phyloP scores from a whole-genome alignment of 148 eudicot species.

The Cornus controversa region DNA sequence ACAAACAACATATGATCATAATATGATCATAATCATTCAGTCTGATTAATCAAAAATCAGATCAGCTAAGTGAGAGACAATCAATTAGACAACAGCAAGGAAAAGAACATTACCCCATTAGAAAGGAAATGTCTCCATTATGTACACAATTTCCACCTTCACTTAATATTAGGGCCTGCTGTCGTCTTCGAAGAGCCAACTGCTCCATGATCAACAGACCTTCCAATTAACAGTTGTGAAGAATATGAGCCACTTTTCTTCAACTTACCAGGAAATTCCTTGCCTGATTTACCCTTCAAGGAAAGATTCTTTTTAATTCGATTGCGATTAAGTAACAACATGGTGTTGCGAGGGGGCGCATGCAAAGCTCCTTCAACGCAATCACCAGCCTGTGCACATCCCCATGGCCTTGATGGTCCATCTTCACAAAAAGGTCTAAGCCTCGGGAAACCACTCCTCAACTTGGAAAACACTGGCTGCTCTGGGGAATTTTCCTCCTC shows the following conservation, averaged over 20 bases:
- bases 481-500: slow-evolving; percentile 56
- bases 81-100: slow-evolving; percentile 1
- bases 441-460: slow-evolving; percentile 50
- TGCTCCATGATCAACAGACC: slow-evolving; percentile 45
- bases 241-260: slow-evolving; percentile 51
- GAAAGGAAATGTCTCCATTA: neutral
- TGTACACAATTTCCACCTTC: slow-evolving; percentile 21
- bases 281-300: slow-evolving; percentile 44
- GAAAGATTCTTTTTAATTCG: slow-evolving; percentile 53
- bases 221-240: slow-evolving; percentile 48
- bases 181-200: slow-evolving; percentile 58
- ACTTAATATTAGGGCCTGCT: slow-evolving; percentile 45
- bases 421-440: slow-evolving; percentile 59
- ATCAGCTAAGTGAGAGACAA: neutral
- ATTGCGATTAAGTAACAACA: slow-evolving; percentile 55
- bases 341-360: slow-evolving; percentile 50
- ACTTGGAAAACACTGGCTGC: slow-evolving; percentile 39
- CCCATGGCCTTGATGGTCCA: slow-evolving; percentile 70
- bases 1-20: neutral
- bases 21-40: neutral
- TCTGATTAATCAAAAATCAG: neutral
- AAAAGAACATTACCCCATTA: neutral
- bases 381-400: slow-evolving; percentile 78
- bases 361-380: slow-evolving; percentile 85
- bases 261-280: slow-evolving; percentile 65